phyloP scores from a whole-genome alignment of 768 basidiomycete genomes.

The Cyclocybe aegerita region DNA sequence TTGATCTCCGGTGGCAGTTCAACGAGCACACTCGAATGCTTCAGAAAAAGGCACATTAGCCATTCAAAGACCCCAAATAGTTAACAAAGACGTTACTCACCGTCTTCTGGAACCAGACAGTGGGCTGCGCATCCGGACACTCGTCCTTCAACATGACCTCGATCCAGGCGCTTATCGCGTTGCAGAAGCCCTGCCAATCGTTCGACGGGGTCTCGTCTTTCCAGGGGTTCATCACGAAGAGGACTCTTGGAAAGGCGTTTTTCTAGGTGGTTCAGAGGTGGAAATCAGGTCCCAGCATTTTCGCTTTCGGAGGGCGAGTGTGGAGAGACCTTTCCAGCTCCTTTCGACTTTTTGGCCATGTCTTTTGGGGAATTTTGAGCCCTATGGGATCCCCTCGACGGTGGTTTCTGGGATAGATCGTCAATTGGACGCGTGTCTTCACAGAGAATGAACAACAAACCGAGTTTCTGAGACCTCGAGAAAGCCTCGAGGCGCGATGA shows the following conservation, averaged over 20 bases:
- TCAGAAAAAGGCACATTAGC: background rate
- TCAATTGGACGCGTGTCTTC: too few species aligned
- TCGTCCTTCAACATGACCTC: constrained; percentile 31
- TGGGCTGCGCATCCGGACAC: constrained; percentile 22
- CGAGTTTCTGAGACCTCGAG: too few species aligned
- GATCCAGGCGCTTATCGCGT: constrained; percentile 33
- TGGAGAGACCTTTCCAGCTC: too few species aligned
- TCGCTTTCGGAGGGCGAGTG: too few species aligned
- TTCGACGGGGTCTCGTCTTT: constrained; percentile 9
- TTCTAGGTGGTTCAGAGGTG: background rate
- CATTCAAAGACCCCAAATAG: background rate
- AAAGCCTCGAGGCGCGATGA: too few species aligned
- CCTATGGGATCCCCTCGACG: too few species aligned
- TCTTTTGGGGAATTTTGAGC: too few species aligned
- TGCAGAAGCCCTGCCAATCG: constrained; percentile 18
- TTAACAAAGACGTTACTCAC: constrained; percentile 14
- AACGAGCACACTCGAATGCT: constrained; percentile 30
- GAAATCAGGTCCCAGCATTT: too few species aligned
- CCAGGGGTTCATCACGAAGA: constrained; percentile 32
- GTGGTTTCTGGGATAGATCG: too few species aligned
- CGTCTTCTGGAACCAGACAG: constrained; percentile 29
- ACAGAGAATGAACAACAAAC: too few species aligned
- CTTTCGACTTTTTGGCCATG: too few species aligned
- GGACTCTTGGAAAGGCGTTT: background rate
- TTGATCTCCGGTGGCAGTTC: constrained; percentile 26